Evolutionary conservation across 2,329 filamentous ascomycete species (phyloP).

Genomic region (Dactylonectria estremocensis): DNA sequence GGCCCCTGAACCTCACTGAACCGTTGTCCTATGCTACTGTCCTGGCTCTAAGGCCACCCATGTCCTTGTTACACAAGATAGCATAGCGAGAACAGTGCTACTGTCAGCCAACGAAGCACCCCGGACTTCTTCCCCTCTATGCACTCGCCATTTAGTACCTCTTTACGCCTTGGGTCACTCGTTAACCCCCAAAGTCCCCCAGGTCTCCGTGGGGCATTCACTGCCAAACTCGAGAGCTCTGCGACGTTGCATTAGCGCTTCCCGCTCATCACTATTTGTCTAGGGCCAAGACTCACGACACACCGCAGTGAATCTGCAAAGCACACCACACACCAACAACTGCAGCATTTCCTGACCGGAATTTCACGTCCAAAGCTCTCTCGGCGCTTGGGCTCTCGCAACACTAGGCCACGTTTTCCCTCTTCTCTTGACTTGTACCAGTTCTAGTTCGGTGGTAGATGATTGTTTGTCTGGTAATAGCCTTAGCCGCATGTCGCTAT

Average conservation of each 20-base stretch:
- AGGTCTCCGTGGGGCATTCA: constrained; percentile 26
- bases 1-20: constrained; percentile 22
- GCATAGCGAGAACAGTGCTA: constrained; percentile 26
- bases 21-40: constrained; percentile 27
- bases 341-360: not conserved
- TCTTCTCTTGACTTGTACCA: constrained; percentile 27
- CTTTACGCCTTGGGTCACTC: constrained; percentile 15
- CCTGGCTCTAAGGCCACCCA: constrained; percentile 22
- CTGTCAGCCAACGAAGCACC: constrained; percentile 21
- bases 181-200: constrained; percentile 21
- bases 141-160: constrained; percentile 29
- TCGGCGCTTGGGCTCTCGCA: constrained; percentile 36
- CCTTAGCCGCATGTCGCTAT: constrained; percentile 35
- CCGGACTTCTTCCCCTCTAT: constrained; percentile 18
- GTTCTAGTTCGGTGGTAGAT: constrained; percentile 29
- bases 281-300: not conserved
- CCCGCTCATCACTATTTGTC: constrained; percentile 19
- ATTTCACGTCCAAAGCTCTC: not conserved
- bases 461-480: constrained; percentile 31
- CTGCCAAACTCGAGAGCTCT: constrained; percentile 16
- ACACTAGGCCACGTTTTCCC: constrained; percentile 27
- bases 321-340: not conserved
- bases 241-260: constrained; percentile 20
- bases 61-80: constrained; percentile 44
- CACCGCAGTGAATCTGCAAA: constrained; percentile 6